phyloP scores from a whole-genome alignment of 2,329 filamentous ascomycete species.

The Ceratocystiopsis sp. region DNA sequence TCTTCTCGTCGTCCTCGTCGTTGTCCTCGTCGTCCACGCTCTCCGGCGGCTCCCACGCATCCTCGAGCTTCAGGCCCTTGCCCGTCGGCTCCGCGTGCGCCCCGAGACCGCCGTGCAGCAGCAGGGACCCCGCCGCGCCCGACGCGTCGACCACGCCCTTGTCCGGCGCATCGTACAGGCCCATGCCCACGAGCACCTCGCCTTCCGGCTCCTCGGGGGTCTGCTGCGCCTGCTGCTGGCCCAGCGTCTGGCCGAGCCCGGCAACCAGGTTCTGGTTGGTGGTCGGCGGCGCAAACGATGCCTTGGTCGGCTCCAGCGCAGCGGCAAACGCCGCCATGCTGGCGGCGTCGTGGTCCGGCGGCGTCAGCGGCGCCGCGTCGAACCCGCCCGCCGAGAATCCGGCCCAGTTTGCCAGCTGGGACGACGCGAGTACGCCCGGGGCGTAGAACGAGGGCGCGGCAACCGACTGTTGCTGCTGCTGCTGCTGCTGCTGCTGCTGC shows the following conservation, averaged over 20 bases:
- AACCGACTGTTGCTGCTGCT: neutral
- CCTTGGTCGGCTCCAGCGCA: constrained; percentile 26
- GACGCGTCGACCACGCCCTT: constrained; percentile 31
- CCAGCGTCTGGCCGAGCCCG: too few relatives aligned
- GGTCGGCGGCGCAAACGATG: constrained; percentile 24
- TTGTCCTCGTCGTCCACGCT: constrained; percentile 42
- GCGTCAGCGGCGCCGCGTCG: constrained; percentile 32
- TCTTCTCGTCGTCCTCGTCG: constrained; percentile 29
- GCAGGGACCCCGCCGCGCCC: constrained; percentile 26
- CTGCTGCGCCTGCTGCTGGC: constrained; percentile 28
- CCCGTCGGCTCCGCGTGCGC: constrained; percentile 33
- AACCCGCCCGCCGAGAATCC: constrained; percentile 9
- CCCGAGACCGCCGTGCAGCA: constrained; percentile 32
- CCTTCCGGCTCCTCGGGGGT: constrained; percentile 35
- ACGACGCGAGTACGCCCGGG: too few relatives aligned
- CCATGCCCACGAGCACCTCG: constrained; percentile 67
- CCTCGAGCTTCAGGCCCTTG: constrained; percentile 65
- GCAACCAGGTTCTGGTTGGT: constrained; percentile 29
- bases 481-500: constrained; percentile 1
- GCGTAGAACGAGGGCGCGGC: too few relatives aligned
- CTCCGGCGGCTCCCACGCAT: constrained; percentile 56
- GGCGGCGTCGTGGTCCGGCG: too few relatives aligned
- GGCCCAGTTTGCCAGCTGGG: too few relatives aligned
- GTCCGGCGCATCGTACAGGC: constrained; percentile 59
- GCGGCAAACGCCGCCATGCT: too few relatives aligned